These are phyloP conservation scores for Plenodomus tracheiphilus DNA, from an alignment of 2,329 filamentous ascomycete genomes.

Conservation along the genomic window DNA sequence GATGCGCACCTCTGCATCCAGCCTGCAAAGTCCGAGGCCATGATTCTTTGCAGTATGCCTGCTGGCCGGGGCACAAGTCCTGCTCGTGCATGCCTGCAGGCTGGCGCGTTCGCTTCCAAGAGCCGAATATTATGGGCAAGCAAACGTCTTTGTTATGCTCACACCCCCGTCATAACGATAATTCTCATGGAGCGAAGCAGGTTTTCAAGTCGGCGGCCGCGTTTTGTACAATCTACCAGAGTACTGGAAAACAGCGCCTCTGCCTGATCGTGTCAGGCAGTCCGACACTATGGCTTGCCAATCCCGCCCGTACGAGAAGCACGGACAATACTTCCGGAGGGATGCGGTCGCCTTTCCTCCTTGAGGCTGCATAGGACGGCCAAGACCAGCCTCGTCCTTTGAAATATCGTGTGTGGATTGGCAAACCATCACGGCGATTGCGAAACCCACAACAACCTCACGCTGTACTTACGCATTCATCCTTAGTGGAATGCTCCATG, in stretches of 20 bases:
- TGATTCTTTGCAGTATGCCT: slow-evolving; percentile 4
- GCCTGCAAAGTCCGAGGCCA: slow-evolving; percentile 13
- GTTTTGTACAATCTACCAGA: neutral
- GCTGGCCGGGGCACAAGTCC: slow-evolving; percentile 9
- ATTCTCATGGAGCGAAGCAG: neutral
- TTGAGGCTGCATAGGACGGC: slow-evolving; percentile 9
- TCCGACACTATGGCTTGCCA: slow-evolving; percentile 11
- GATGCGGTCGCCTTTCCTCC: slow-evolving; percentile 4
- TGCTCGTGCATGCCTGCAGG: slow-evolving; percentile 15
- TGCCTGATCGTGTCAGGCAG: slow-evolving; percentile 5
- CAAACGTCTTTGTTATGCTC: neutral
- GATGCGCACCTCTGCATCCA: slow-evolving; percentile 14
- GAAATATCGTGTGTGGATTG: neutral
- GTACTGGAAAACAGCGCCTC: neutral
- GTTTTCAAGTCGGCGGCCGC: neutral
- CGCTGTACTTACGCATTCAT: no score
- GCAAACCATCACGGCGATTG: neutral
- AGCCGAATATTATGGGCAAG: slow-evolving; percentile 6
- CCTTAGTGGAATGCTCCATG: neutral
- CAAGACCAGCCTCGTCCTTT: slow-evolving; percentile 3
- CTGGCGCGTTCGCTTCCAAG: slow-evolving; percentile 7
- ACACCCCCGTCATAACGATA: slow-evolving; percentile 5
- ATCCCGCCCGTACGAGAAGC: neutral
- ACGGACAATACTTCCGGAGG: slow-evolving; percentile 1
- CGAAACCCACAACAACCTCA: neutral